Percentiles rank a stretch among this genome's conserved stretches.
phyloP scores from a whole-genome alignment of 352 stramenopile genomes.

The Pythium guiyangense region DNA sequence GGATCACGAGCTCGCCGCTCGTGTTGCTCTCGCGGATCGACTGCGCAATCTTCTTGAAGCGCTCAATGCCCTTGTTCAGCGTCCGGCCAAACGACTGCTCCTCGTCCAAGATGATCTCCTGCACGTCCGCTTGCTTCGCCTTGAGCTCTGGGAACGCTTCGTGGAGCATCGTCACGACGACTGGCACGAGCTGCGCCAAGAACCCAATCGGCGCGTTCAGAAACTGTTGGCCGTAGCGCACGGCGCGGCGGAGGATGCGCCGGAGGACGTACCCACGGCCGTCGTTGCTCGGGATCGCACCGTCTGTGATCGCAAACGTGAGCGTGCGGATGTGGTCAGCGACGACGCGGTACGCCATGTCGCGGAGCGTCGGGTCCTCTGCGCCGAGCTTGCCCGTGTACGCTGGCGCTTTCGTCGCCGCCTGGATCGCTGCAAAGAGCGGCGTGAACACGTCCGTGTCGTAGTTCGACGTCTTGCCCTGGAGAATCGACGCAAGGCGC shows the following conservation, averaged over 20 bases:
- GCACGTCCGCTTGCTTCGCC: constrained; percentile 86
- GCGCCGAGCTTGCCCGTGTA: constrained; percentile 86
- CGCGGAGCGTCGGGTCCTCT: constrained; percentile 87
- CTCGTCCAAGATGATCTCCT: constrained; percentile 96
- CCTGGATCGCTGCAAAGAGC: constrained; percentile 93
- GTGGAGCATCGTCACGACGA: constrained; percentile 93
- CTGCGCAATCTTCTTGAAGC: constrained; percentile 87
- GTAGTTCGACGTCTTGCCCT: constrained; percentile 96
- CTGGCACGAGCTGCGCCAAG: constrained; percentile 92
- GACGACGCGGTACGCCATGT: constrained; percentile 94
- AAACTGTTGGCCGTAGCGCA: constrained; percentile 98
- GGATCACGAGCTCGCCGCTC: constrained; percentile 74
- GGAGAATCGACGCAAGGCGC: constrained; percentile 89
- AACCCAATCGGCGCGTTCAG: constrained; percentile 94
- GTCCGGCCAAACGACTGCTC: constrained; percentile 94
- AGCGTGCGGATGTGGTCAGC: constrained; percentile 98
- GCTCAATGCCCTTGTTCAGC: constrained; percentile 92
- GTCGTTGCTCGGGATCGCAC: constrained; percentile 95
- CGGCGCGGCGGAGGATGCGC: constrained; percentile 96
- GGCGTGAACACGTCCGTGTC: constrained; percentile 98
- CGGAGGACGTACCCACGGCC: constrained; percentile 98
- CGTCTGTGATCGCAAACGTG: constrained; percentile 97
- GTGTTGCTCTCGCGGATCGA: constrained; percentile 56
- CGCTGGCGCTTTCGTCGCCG: constrained; percentile 63
- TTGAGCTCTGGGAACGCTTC: constrained; percentile 95